These are phyloP conservation scores for Tubosaeta sp. DNA, from an alignment of 768 basidiomycete genomes.

Conservation along the genomic window DNA sequence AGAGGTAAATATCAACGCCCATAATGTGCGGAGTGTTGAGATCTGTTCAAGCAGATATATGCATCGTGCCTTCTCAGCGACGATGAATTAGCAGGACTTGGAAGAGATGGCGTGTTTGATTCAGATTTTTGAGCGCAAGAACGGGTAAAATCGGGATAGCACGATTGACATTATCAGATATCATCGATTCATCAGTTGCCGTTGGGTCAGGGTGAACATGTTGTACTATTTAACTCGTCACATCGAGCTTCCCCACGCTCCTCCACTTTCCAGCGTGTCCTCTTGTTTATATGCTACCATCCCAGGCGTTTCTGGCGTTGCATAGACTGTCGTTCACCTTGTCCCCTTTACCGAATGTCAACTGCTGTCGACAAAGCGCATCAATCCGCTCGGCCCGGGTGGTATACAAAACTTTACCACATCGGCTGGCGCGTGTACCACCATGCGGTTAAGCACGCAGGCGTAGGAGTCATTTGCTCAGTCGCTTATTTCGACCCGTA, in stretches of 20 bases:
- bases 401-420: slow-evolving; percentile 18
- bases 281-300: slow-evolving; percentile 3
- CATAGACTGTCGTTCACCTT: neutral
- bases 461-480: slow-evolving; percentile 81
- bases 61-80: slow-evolving; percentile 37
- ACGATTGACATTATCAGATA: neutral
- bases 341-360: slow-evolving; percentile 12
- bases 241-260: neutral
- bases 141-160: neutral
- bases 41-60: slow-evolving; percentile 24
- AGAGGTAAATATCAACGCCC: slow-evolving; percentile 15
- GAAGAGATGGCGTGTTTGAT: slow-evolving; percentile 26
- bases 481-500: slow-evolving; percentile 90
- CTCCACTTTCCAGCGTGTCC: neutral
- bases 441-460: slow-evolving; percentile 64
- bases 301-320: neutral
- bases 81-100: slow-evolving; percentile 31
- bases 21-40: neutral
- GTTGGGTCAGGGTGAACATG: neutral
- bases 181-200: neutral
- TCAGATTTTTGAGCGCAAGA: slow-evolving; percentile 20
- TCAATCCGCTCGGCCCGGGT: slow-evolving; percentile 4
- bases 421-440: slow-evolving; percentile 34
- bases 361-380: slow-evolving; percentile 1
- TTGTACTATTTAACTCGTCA: neutral